These are phyloP conservation scores for Leucocoprinus sp. DNA, from an alignment of 768 basidiomycete genomes.

Conservation along the genomic window DNA sequence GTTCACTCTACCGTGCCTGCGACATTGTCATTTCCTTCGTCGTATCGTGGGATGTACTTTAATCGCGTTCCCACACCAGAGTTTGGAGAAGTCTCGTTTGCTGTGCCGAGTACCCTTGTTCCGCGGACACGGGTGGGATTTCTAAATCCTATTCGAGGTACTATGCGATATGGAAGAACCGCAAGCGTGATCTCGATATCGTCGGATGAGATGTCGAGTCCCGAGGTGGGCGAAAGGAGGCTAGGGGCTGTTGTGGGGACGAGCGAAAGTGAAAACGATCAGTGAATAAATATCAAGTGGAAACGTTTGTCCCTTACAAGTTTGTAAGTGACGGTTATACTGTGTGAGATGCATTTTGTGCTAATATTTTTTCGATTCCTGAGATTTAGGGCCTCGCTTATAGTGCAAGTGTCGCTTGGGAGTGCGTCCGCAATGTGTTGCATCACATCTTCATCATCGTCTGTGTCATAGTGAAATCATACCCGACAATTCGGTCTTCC, in stretches of 20 bases:
- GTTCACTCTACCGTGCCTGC: neutral
- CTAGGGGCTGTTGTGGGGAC: neutral
- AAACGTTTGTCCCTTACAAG: neutral
- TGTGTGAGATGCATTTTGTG: no score
- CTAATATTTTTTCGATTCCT: no score
- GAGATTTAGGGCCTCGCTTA: no score
- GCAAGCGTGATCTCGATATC: constrained; percentile 1
- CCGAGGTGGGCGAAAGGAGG: neutral
- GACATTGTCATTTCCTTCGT: no score
- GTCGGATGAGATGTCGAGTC: constrained; percentile 1
- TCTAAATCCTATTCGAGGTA: neutral
- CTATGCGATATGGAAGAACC: neutral
- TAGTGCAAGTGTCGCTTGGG: no score
- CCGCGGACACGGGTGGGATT: neutral
- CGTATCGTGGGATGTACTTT: neutral
- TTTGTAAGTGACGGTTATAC: neutral
- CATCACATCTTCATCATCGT: neutral
- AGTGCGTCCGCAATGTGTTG: neutral
- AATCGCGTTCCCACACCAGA: neutral
- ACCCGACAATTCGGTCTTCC: no score
- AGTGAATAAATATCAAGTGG: no score
- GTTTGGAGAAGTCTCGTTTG: constrained; percentile 4
- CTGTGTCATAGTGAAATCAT: no score
- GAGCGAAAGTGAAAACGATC: neutral
- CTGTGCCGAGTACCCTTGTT: neutral